These are phyloP conservation scores for Microdochium nivale DNA, from an alignment of 2,329 filamentous ascomycete species.

Conservation along the genomic window DNA sequence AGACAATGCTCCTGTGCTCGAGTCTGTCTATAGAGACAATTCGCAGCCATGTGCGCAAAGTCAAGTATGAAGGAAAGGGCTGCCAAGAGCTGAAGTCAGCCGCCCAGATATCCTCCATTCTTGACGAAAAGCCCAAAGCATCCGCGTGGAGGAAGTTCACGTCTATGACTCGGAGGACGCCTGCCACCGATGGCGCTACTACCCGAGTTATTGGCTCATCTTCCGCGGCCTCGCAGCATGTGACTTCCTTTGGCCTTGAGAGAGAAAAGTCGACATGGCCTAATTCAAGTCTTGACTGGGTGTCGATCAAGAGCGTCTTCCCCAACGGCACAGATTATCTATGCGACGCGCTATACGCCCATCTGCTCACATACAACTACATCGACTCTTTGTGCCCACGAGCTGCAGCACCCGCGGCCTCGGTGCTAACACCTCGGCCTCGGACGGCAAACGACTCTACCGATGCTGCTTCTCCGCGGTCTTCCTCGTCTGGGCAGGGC, in stretches of 20 bases:
- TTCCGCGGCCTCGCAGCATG: background rate
- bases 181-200: background rate
- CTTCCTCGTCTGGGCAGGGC: slow-evolving; percentile 4
- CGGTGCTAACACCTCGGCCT: background rate
- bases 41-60: slow-evolving; percentile 43
- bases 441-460: background rate
- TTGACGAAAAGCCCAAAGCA: background rate
- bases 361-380: slow-evolving; percentile 52
- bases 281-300: slow-evolving; percentile 24
- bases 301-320: slow-evolving; percentile 42
- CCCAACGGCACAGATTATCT: slow-evolving; percentile 42
- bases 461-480: slow-evolving; percentile 1
- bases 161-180: background rate
- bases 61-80: slow-evolving; percentile 27
- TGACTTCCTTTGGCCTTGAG: background rate
- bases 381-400: slow-evolving; percentile 28
- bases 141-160: background rate
- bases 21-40: slow-evolving; percentile 51
- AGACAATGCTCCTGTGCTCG: slow-evolving; percentile 47
- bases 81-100: slow-evolving; percentile 6
- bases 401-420: slow-evolving; percentile 4
- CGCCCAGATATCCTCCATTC: slow-evolving; percentile 4
- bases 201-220: background rate
- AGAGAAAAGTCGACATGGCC: background rate
- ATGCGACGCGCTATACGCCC: slow-evolving; percentile 50